Conservation (phyloP, 2,329 filamentous ascomycete species). For the Fusarium azukiicola region DNA sequence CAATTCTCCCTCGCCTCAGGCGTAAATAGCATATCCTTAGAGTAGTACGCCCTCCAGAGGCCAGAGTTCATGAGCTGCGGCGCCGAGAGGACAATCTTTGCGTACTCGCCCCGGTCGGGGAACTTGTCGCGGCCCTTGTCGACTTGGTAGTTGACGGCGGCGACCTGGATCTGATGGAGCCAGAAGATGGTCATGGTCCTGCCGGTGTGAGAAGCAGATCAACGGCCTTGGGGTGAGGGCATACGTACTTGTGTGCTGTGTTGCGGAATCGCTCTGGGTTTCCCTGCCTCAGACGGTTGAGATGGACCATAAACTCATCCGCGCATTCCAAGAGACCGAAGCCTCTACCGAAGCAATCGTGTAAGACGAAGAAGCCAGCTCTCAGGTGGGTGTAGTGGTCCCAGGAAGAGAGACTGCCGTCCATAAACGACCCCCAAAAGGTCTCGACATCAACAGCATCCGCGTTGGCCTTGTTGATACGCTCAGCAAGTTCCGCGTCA, state of each 20-base stretch:
- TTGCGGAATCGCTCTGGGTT: constrained; percentile 59
- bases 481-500: constrained; percentile 41
- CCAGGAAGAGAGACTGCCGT: constrained; percentile 55
- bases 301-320: constrained; percentile 55
- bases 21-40: constrained; percentile 58
- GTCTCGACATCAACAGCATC: constrained; percentile 27
- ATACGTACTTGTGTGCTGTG: constrained; percentile 57
- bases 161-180: constrained; percentile 59
- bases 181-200: constrained; percentile 62
- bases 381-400: constrained; percentile 60
- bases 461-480: constrained; percentile 29
- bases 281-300: constrained; percentile 51
- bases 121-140: constrained; percentile 29
- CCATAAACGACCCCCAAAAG: constrained; percentile 56
- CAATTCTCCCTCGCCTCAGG: constrained; percentile 54
- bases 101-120: constrained; percentile 47
- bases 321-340: constrained; percentile 54
- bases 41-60: constrained; percentile 59
- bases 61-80: constrained; percentile 56
- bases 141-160: constrained; percentile 53
- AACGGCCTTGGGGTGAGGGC: rapidly evolving
- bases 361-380: constrained; percentile 58
- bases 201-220: neutral
- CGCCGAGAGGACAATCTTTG: constrained; percentile 49
- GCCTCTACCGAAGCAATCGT: constrained; percentile 51